phyloP scores from a whole-genome alignment of 495 filamentous ascomycete species.

The Cudoniella acicularis region DNA sequence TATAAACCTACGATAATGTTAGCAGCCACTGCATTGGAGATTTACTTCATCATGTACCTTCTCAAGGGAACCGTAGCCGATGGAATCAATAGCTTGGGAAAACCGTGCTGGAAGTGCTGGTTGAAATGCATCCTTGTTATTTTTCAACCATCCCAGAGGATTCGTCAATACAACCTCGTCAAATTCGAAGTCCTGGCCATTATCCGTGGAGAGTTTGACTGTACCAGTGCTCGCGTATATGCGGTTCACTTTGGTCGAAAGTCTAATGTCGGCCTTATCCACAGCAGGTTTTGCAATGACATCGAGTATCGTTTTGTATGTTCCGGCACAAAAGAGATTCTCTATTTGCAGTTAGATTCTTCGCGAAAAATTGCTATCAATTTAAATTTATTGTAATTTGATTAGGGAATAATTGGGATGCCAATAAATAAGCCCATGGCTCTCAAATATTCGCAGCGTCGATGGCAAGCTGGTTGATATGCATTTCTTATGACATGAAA shows the following conservation, averaged over 20 bases:
- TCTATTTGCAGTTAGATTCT: slow-evolving; percentile 42
- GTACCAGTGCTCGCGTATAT: slow-evolving; percentile 39
- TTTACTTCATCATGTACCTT: slow-evolving; percentile 49
- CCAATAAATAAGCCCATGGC: too few species aligned
- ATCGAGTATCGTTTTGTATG: slow-evolving; percentile 73
- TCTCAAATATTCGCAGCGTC: too few species aligned
- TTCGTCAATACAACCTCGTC: slow-evolving; percentile 84
- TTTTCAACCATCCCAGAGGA: slow-evolving; percentile 87
- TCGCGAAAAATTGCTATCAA: too few species aligned
- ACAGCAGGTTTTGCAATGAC: slow-evolving; percentile 61
- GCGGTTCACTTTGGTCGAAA: slow-evolving; percentile 51
- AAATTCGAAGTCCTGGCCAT: slow-evolving; percentile 53
- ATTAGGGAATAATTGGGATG: too few species aligned
- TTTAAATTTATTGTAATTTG: too few species aligned
- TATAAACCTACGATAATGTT: slow-evolving; percentile 56
- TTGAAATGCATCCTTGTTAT: slow-evolving; percentile 63
- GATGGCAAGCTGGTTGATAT: too few species aligned
- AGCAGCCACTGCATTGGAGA: background rate
- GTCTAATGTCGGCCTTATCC: slow-evolving; percentile 59
- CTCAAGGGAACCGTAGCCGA: slow-evolving; percentile 86
- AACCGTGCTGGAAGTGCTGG: slow-evolving; percentile 68
- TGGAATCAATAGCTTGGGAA: slow-evolving; percentile 64
- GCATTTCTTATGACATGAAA: too few species aligned
- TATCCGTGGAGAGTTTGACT: slow-evolving; percentile 52
- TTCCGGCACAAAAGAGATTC: slow-evolving; percentile 84